Conservation (phyloP, 2,329 filamentous ascomycete species). For the Colletotrichum sp. region DNA sequence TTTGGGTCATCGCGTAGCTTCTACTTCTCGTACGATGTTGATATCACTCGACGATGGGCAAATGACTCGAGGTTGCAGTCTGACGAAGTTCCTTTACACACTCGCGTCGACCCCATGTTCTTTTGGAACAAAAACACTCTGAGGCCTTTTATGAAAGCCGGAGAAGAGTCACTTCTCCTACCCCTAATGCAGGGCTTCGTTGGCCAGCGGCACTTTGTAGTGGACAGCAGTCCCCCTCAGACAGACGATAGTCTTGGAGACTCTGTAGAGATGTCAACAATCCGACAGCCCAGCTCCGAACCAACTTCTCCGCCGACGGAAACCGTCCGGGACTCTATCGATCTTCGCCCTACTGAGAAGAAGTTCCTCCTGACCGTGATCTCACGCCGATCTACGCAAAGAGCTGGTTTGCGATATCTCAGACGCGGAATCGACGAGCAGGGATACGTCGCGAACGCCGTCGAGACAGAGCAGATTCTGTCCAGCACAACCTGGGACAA, state of each 20-base stretch:
- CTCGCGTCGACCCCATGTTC: constrained; percentile 76
- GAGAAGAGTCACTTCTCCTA: constrained; percentile 73
- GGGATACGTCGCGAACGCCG: constrained; percentile 85
- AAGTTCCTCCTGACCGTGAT: constrained; percentile 85
- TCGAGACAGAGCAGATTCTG: constrained; percentile 95
- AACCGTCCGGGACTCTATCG: constrained; percentile 34
- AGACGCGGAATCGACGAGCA: constrained; percentile 90
- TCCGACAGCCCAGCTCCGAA: constrained; percentile 35
- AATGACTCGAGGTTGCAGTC: constrained; percentile 44
- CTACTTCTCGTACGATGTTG: constrained; percentile 94
- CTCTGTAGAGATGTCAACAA: constrained; percentile 49
- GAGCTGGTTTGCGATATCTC: constrained; percentile 88
- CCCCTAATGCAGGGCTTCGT: constrained; percentile 95
- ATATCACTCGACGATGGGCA: constrained; percentile 75
- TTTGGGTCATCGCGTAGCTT: constrained; percentile 86
- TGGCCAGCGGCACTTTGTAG: constrained; percentile 81
- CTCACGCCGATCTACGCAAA: constrained; percentile 84
- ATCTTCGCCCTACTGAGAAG: constrained; percentile 54
- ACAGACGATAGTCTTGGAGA: constrained; percentile 50
- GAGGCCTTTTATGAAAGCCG: constrained; percentile 74
- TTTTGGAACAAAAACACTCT: constrained; percentile 91
- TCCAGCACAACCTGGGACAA: constrained; percentile 72
- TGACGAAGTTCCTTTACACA: constrained; percentile 67
- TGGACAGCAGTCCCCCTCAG: constrained; percentile 67
- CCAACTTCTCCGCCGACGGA: constrained; percentile 29